A percentile compares a stretch with the other conserved stretches of the same genome.
Conservation (phyloP, 441 rosid genomes). For the Eutrema salsugineum region DNA sequence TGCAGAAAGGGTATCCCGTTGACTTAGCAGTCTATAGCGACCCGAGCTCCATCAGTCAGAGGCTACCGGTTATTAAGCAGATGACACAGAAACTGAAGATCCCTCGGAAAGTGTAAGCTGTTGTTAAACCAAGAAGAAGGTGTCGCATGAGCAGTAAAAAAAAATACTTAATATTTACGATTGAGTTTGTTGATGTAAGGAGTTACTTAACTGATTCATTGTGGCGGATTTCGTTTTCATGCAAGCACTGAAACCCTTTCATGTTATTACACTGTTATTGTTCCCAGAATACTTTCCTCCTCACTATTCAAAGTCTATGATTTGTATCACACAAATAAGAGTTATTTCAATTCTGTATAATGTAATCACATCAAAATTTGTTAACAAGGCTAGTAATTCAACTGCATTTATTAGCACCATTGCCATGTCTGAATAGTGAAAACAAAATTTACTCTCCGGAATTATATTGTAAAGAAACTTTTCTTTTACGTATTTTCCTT, state of each 20-base stretch:
- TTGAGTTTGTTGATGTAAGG: conserved; percentile 7
- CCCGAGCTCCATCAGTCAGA: conserved; percentile 81
- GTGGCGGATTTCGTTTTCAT: background rate
- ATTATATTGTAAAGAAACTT: background rate
- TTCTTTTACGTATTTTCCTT: background rate
- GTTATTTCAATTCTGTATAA: background rate
- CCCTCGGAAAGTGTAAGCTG: conserved; percentile 31
- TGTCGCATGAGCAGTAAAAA: background rate
- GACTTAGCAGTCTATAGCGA: conserved; percentile 77
- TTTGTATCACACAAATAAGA: background rate
- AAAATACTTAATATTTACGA: background rate
- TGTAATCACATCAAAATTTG: background rate
- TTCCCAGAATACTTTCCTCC: background rate
- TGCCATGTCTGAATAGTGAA: background rate
- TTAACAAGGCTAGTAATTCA: background rate
- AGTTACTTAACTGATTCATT: background rate
- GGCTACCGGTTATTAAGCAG: conserved; percentile 74
- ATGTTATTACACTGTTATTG: background rate
- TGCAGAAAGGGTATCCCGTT: conserved; percentile 85
- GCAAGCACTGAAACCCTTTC: background rate
- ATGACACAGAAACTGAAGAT: conserved; percentile 69
- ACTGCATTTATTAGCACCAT: background rate
- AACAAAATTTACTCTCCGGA: background rate
- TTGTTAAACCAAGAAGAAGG: background rate
- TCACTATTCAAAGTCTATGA: background rate